These are phyloP conservation scores for Thelonectria rubi DNA, from an alignment of 2,329 filamentous ascomycete genomes.

Conservation along the genomic window DNA sequence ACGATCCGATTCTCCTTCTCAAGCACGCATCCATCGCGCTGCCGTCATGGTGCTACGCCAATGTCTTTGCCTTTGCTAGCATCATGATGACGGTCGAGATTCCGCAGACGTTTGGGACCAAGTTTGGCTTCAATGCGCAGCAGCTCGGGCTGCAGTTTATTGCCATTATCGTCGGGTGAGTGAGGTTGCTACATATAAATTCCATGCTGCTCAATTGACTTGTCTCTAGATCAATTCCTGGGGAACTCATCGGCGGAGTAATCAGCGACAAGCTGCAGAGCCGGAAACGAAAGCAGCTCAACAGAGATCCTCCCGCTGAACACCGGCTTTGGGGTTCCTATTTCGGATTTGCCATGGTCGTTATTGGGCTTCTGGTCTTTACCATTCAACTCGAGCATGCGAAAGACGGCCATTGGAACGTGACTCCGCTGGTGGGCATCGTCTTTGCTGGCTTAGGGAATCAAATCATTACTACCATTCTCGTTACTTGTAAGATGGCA, in stretches of 20 bases:
- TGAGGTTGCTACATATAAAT: too few species aligned
- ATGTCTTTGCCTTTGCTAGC: constrained; percentile 14
- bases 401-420: constrained; percentile 11
- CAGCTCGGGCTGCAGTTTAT: constrained; percentile 17
- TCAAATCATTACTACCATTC: constrained; percentile 18
- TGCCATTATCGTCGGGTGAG: constrained; percentile 6
- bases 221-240: constrained; percentile 8
- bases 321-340: constrained; percentile 14
- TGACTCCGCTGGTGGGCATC: constrained; percentile 16
- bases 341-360: constrained; percentile 10
- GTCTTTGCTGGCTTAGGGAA: constrained; percentile 12
- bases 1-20: not conserved
- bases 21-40: not conserved
- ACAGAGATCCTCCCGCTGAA: constrained; percentile 2
- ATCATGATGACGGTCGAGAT: constrained; percentile 18
- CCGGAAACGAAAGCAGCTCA: constrained; percentile 6
- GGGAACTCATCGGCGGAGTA: constrained; percentile 15
- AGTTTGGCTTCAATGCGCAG: constrained; percentile 18
- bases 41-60: constrained; percentile 6
- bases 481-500: constrained; percentile 2
- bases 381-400: constrained; percentile 9
- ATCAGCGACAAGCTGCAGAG: constrained; percentile 15
- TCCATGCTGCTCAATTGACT: not conserved
- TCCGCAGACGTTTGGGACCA: constrained; percentile 7
- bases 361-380: constrained; percentile 14